Base-by-base conservation (phyloP, 106 monocot genomes). In the Alisma plantagoaquatica region DNA sequence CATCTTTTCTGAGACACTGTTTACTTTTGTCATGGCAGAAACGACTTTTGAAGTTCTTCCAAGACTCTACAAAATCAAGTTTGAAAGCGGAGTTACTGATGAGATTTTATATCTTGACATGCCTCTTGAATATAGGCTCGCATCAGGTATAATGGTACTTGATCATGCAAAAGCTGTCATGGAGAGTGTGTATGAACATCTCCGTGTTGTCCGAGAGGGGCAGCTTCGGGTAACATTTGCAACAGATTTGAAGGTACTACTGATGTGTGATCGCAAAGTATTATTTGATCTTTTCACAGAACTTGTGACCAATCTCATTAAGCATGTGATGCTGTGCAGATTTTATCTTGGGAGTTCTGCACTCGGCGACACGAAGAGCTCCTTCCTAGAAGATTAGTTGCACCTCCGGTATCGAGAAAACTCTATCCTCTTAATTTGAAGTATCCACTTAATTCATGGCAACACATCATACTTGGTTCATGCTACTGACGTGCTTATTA, bases 361-460 rank as follows among this genome's bases (percentile, higher is more conserved):
- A 79, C 85, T 46, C 74, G 79, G 2, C 76, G 72, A 23, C 98
- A 99, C 65, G 98, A 99, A 71, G 90, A 90, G 64, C 74, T 82
- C 55, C 28, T 90, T 19, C 71, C 90, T 35, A 85, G 90, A 12
- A 82, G 90, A 77, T 58, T 76, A 32, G 55, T 99, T 58, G 79
- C 85, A 60, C 79, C 86, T 61, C 90, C 90, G 98, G 98, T 99
- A 76, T 43, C n/a, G n/a, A n/a, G n/a, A n/a, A n/a, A n/a, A n/a
- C n/a, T n/a, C n/a, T n/a, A n/a, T n/a, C n/a, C n/a, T n/a, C n/a
- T n/a, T n/a, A n/a, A n/a, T n/a, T n/a, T n/a, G n/a, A n/a, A n/a
- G n/a, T n/a, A n/a, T n/a, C n/a, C n/a, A n/a, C n/a, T n/a, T n/a
- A n/a, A n/a, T n/a, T n/a, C n/a, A n/a, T n/a, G n/a, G n/a, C n/a